Percentiles rank a stretch among this genome's conserved stretches.
phyloP scores from a whole-genome alignment of 352 stramenopile species.

The Aphanomyces stellatus region DNA sequence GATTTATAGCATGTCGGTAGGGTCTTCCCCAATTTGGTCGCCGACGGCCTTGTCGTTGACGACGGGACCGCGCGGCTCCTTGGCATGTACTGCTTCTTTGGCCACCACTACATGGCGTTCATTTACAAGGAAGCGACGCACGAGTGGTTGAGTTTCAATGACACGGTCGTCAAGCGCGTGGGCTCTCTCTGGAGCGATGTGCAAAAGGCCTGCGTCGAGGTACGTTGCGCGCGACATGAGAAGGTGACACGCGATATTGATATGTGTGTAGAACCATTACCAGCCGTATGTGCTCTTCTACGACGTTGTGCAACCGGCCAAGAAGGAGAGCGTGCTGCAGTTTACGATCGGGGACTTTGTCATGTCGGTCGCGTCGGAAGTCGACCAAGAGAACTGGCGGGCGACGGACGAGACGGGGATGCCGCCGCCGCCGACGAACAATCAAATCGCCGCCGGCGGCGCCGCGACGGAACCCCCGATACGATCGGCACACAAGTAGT shows the following conservation, averaged over 20 bases:
- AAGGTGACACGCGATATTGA: background rate
- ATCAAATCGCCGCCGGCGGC: background rate
- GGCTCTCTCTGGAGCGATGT: conserved; percentile 9
- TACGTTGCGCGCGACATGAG: background rate
- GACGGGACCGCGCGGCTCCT: background rate
- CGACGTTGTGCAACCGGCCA: background rate
- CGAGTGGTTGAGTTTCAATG: conserved; percentile 17
- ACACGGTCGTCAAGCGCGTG: conserved; percentile 18
- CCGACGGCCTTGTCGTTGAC: background rate
- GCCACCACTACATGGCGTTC: conserved; percentile 19
- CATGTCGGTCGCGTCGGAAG: conserved; percentile 17
- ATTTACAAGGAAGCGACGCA: conserved; percentile 13
- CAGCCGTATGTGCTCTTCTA: conserved; percentile 18
- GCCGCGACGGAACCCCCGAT: background rate
- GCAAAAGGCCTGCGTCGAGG: conserved; percentile 14
- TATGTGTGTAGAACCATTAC: conserved; percentile 14
- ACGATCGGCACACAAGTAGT: background rate
- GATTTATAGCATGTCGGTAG: background rate
- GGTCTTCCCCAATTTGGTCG: conserved; percentile 17
- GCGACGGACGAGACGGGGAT: background rate
- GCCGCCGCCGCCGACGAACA: background rate
- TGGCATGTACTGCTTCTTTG: conserved; percentile 19
- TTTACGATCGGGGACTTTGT: conserved; percentile 22
- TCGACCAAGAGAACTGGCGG: conserved; percentile 16
- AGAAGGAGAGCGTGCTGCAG: conserved; percentile 4